Conservation (phyloP, 148 eudicot species). For the Vaccinium darrowii region DNA sequence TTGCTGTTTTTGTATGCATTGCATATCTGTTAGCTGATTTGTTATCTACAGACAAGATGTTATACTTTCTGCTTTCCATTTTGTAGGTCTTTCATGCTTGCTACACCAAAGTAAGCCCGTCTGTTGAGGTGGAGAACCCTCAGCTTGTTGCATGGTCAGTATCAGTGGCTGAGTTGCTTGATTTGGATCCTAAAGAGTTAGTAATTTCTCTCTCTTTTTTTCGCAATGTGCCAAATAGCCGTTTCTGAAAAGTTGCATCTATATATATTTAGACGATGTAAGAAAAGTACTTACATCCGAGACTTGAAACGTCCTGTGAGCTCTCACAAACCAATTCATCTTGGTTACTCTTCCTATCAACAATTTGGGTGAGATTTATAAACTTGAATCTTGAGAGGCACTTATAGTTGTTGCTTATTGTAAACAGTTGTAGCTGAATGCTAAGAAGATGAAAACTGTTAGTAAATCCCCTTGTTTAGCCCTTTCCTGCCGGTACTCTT, state of each 20-base stretch:
- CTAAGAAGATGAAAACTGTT: not conserved
- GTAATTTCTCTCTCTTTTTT: constrained; percentile 22
- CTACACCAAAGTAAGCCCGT: constrained; percentile 81
- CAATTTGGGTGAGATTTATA: not conserved
- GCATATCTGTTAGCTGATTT: not conserved
- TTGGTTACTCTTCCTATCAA: constrained; percentile 10
- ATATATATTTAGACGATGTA: not conserved
- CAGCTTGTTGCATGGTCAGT: constrained; percentile 96
- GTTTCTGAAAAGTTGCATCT: constrained; percentile 2
- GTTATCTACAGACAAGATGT: not conserved
- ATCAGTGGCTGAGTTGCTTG: constrained; percentile 74
- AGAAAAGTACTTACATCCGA: not conserved
- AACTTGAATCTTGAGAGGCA: not conserved
- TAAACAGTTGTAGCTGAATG: not conserved
- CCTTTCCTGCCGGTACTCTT: not conserved
- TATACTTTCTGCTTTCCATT: not conserved
- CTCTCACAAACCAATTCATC: not conserved
- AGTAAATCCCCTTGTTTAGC: not conserved
- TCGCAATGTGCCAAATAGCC: not conserved
- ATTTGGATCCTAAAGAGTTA: constrained; percentile 87
- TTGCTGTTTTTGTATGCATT: not conserved
- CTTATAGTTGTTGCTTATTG: not conserved
- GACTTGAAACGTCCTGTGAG: not conserved
- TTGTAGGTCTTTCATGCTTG: constrained; percentile 84
- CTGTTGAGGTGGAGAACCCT: constrained; percentile 82